Evolutionary conservation across 768 basidiomycete genomes (phyloP).

Genomic region (Boletellus ananiceps): DNA sequence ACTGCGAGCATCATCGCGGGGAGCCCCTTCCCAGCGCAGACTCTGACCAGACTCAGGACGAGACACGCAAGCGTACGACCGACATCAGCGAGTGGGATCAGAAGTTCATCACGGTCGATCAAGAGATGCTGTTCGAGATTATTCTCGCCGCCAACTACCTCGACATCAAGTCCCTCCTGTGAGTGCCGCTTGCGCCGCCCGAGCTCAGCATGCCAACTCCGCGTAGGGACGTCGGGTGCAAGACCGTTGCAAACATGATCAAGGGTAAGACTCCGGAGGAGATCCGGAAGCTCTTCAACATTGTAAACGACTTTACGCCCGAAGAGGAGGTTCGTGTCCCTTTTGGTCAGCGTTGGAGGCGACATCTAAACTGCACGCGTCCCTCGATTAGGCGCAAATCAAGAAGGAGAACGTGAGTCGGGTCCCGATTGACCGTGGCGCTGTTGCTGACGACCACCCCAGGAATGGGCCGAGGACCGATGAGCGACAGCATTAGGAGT

Average conservation of each 20-base stretch:
- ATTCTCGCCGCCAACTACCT: constrained; percentile 99
- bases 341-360: not conserved
- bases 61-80: constrained; percentile 95
- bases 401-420: constrained; percentile 94
- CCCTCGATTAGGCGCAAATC: constrained; percentile 74
- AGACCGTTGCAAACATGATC: constrained; percentile 99
- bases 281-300: constrained; percentile 97
- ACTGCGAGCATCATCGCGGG: constrained; percentile 97
- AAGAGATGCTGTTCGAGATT: constrained; percentile 99
- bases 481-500: constrained; percentile 35
- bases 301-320: constrained; percentile 96
- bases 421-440: not conserved
- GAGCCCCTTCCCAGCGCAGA: constrained; percentile 92
- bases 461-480: constrained; percentile 95
- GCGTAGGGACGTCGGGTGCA: constrained; percentile 92
- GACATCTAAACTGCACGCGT: not conserved
- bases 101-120: constrained; percentile 97
- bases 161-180: constrained; percentile 98
- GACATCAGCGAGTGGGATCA: constrained; percentile 99
- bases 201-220: not conserved
- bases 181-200: constrained; percentile 27
- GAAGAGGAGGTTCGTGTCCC: constrained; percentile 82
- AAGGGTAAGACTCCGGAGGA: constrained; percentile 99
- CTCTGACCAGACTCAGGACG: constrained; percentile 78
- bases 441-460: constrained; percentile 18